Evolutionary conservation across 2,329 filamentous ascomycete genomes (phyloP), one percentile per base, ranked within the genome.

Genomic region (Emericellopsis atlantica): DNA sequence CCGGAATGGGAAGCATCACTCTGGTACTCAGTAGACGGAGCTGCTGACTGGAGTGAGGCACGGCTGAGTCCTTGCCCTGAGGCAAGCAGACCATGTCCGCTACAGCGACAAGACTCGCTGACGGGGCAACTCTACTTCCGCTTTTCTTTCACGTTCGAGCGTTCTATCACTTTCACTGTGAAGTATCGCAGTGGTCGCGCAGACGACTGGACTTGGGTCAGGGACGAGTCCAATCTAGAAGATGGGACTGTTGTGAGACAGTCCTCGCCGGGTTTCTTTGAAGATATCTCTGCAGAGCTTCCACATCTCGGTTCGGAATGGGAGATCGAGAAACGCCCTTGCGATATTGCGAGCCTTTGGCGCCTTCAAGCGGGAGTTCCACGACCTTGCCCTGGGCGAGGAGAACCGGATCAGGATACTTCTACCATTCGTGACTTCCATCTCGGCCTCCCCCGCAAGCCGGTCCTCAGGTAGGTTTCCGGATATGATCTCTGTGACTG

Each of bases 1-100:
- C 65, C 76, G 45, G 52, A 67, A 16, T 92, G 84, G 81, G 73
- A 92, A 49, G 74, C 87, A 26, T 74, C 75, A 14, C 60, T 93
- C 7, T 94, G 87, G 85, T 76, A 85, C 43, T 70, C 69, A 4
- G 46, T 52, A 46, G 79, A 82, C 26, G 26, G 26, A 49, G 72
- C 74, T 40, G 55, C 62, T 22, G 66, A 67, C 48, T 67, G 72
- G 77, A 45, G 61, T 59, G 64, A 89, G 67, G 73, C 63, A 15
- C 42, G 45, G 1, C 50, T 76, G 24, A 36, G 26, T 29, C 26
- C 26, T 9, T 29, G 26, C 26, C 26, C 12, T 29, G 6, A 29
- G 8, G 9, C 26, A 29, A 29, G 26, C 26, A 29, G 26, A 29
- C 26, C 26, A 29, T 29, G 26, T 29, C 8, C 26, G 6, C 26